Evolutionary conservation across 148 eudicot species (phyloP), one percentile per base, ranked within the genome.

Genomic region (Vaccinium corymbosum): DNA sequence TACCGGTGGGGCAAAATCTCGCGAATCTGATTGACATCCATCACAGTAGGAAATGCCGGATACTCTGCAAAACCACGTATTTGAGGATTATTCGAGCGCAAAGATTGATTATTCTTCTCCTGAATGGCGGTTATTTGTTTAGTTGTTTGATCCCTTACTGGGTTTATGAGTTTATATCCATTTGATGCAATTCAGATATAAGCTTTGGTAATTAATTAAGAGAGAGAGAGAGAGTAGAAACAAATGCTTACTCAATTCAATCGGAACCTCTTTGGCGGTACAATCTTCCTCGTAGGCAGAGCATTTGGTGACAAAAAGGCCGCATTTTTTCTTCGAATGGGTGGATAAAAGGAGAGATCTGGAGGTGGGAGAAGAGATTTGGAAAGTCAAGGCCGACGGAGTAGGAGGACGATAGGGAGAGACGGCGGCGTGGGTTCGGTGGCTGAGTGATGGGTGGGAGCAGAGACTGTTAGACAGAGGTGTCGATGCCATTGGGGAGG

Each of bases 1-100:
- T 71, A 96, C 98, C 99, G 89, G 71, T 94, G 99, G 78, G 99
- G 99, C 83, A 96, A 87, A 88, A 96, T 92, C 56, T 93, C 94
- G 25, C 95, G 97, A 91, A 96, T 94, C 87, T 93, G 92, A 82
- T 94, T 93, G 87, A 96, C 94, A 83, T 94, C 98, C 93, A 96
- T 84, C 19, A 94, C 97, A n/a, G 95, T 88, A 0, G 99, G 99
- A 87, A 89, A 96, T 71, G 99, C 99, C 25, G 94, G 87, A 79
- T 83, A 91, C 86, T 89, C 99, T 96, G 87, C 59, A 86, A 56
- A 29, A 35, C 53, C 72, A 32, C 4, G 51, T 42, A 42, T 50
- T 25, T 16, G 50, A 50, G 20, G 29, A 48, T 82, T 32, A 25
- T 22, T 35, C 3, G 38, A 35, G 38, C 38, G 38, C 38, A 35